Conservation (phyloP, 495 filamentous ascomycete genomes). For the Chaetomium cochliodes region DNA sequence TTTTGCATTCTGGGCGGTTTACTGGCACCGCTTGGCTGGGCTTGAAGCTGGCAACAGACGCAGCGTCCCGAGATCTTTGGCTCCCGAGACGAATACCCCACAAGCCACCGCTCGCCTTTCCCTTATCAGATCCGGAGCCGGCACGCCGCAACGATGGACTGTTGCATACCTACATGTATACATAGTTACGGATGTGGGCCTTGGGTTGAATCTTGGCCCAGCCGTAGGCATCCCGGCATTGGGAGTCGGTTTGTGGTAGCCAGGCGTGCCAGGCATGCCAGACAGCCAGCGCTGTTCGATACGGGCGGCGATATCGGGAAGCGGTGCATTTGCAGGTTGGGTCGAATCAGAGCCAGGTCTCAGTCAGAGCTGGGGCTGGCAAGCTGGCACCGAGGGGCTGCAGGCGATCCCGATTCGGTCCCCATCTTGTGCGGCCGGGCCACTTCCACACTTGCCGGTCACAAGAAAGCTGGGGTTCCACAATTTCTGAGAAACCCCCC, state of each 20-base stretch:
- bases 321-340: not conserved
- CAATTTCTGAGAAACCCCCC: not conserved
- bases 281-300: not conserved
- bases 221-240: not conserved
- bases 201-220: not conserved
- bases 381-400: constrained; percentile 29
- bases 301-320: not conserved
- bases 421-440: constrained; percentile 7
- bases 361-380: too few relatives aligned
- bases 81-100: constrained; percentile 12
- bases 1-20: constrained; percentile 2
- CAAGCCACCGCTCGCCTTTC: not conserved
- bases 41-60: not conserved
- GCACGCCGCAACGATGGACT: constrained; percentile 9
- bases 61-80: constrained; percentile 5
- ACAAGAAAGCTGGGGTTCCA: constrained; percentile 4
- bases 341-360: constrained; percentile 21
- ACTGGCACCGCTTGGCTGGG: not conserved
- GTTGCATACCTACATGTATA: too few relatives aligned
- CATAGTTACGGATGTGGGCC: not conserved
- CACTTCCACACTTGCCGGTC: constrained; percentile 15
- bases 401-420: constrained; percentile 31
- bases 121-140: constrained; percentile 21
- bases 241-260: not conserved
- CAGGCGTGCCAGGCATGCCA: too few relatives aligned